These are phyloP conservation scores for Kazachstania psychrophila DNA, from an alignment of 805 yeast species.

Conservation along the genomic window DNA sequence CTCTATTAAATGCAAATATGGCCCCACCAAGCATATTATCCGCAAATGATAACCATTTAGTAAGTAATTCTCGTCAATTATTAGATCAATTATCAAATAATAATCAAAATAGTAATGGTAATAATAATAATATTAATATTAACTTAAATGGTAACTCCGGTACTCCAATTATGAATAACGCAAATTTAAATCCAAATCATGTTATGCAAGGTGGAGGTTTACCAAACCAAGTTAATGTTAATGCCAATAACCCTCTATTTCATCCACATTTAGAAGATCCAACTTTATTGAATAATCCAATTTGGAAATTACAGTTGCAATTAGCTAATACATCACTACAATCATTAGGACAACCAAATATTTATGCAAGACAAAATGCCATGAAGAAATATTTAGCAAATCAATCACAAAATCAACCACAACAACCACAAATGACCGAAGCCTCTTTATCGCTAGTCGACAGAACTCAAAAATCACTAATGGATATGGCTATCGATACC, in stretches of 20 bases:
- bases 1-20: slow-evolving; percentile 7
- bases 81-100: slow-evolving; percentile 13
- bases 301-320: slow-evolving; percentile 31
- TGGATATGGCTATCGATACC: slow-evolving; percentile 24
- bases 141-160: slow-evolving; percentile 3
- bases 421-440: slow-evolving; percentile 18
- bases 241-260: slow-evolving; percentile 27
- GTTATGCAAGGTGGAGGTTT: neutral
- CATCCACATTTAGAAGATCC: slow-evolving; percentile 31
- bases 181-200: slow-evolving; percentile 2
- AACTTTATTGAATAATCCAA: slow-evolving; percentile 24
- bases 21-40: slow-evolving; percentile 23
- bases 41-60: slow-evolving; percentile 26
- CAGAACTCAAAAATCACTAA: slow-evolving; percentile 24
- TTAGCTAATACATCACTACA: slow-evolving; percentile 28
- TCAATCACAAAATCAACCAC: slow-evolving; percentile 13
- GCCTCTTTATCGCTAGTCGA: slow-evolving; percentile 28
- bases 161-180: neutral
- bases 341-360: slow-evolving; percentile 30
- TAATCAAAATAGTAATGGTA: slow-evolving; percentile 3
- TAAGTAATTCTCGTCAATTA: slow-evolving; percentile 25
- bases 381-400: slow-evolving; percentile 28
- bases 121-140: slow-evolving; percentile 1
- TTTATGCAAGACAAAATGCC: slow-evolving; percentile 32
- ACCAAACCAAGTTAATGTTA: slow-evolving; percentile 7